These are phyloP conservation scores for Triangularia verruculosa DNA, from an alignment of 2,329 filamentous ascomycete genomes.

Conservation along the genomic window DNA sequence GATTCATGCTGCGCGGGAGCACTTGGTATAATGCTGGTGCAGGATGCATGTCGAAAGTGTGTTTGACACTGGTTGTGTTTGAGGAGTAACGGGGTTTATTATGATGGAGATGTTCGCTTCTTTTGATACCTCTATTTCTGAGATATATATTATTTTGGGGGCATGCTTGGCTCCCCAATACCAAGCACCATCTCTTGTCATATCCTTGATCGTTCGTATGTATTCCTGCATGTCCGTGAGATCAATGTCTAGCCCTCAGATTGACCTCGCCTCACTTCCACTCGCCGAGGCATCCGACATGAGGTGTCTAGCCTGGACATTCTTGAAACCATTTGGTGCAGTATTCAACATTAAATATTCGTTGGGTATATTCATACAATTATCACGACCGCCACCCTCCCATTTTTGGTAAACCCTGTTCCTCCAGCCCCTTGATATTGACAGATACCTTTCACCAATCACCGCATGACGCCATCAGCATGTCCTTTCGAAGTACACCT, in stretches of 20 bases:
- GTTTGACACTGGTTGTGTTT: not conserved
- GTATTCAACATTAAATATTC: not conserved
- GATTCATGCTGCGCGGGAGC: too few species aligned
- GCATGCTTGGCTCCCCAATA: not conserved
- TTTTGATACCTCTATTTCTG: not conserved
- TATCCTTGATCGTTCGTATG: too few species aligned
- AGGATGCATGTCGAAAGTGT: not conserved
- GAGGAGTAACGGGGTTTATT: not conserved
- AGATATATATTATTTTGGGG: not conserved
- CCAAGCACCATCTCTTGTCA: not conserved
- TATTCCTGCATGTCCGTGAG: too few species aligned
- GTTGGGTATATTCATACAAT: conserved; percentile 1
- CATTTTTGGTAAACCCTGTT: not conserved
- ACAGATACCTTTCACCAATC: not conserved
- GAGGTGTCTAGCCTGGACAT: too few species aligned
- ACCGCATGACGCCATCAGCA: not conserved
- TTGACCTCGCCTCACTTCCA: too few species aligned
- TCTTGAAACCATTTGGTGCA: too few species aligned
- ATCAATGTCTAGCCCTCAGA: too few species aligned
- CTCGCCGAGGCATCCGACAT: too few species aligned
- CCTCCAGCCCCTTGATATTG: not conserved
- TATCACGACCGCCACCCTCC: not conserved
- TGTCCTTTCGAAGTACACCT: not conserved
- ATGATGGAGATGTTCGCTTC: not conserved
- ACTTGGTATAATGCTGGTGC: not conserved